A percentile compares a stretch with the other conserved stretches of the same genome.
Evolutionary conservation across 441 rosid species (phyloP).

Genomic region (Arabidopsis lyrata): DNA sequence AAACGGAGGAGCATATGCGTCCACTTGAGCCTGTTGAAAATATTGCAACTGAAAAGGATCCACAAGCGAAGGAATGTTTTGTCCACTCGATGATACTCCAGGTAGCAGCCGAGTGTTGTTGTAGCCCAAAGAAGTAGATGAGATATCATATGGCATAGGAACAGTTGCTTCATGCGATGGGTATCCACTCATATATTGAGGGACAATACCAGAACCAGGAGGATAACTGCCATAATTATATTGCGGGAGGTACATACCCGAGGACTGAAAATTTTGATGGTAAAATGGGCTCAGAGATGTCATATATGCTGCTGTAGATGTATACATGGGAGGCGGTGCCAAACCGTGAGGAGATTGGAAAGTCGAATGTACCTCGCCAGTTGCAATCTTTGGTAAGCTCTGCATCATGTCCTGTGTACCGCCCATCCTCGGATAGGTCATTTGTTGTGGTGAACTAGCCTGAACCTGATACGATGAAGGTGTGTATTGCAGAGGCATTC

Average conservation of each 20-base stretch:
- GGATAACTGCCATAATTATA: slow-evolving; percentile 62
- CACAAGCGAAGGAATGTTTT: slow-evolving; percentile 53
- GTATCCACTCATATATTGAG: slow-evolving; percentile 65
- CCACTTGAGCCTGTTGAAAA: slow-evolving; percentile 61
- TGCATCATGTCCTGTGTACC: slow-evolving; percentile 51
- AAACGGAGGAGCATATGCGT: slow-evolving; percentile 53
- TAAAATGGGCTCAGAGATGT: slow-evolving; percentile 63
- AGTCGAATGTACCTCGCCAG: slow-evolving; percentile 55
- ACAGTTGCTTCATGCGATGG: slow-evolving; percentile 58
- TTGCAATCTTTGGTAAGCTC: slow-evolving; percentile 51
- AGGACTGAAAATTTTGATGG: slow-evolving; percentile 65
- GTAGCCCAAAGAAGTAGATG: slow-evolving; percentile 57
- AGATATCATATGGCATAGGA: slow-evolving; percentile 60
- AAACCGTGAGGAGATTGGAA: slow-evolving; percentile 61
- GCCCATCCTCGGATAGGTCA: slow-evolving; percentile 52
- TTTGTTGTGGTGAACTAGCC: slow-evolving; percentile 55
- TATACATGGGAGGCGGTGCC: slow-evolving; percentile 55
- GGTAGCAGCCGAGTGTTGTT: slow-evolving; percentile 51
- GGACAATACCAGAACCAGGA: slow-evolving; percentile 48
- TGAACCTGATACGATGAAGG: slow-evolving; percentile 54
- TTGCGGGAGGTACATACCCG: slow-evolving; percentile 65
- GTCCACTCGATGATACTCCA: slow-evolving; percentile 59
- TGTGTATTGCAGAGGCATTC: slow-evolving; percentile 52
- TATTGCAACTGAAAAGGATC: slow-evolving; percentile 68
- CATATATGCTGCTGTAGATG: slow-evolving; percentile 64